Conservation (phyloP, 495 filamentous ascomycete genomes). For the Neurospora sp. region DNA sequence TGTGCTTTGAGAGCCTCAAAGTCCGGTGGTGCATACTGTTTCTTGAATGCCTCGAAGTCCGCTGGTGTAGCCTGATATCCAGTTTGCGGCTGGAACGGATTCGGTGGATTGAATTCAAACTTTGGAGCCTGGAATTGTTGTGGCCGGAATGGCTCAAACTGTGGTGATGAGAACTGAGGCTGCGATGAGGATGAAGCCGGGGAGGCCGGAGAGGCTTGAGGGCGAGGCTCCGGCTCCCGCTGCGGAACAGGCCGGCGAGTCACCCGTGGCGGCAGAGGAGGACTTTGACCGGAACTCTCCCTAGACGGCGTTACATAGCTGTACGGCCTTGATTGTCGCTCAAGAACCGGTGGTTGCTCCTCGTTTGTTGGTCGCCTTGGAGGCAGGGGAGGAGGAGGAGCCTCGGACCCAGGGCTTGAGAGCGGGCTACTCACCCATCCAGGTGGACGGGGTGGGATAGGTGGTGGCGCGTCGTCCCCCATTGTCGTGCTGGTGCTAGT, state of each 20-base stretch:
- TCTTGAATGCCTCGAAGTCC: not conserved
- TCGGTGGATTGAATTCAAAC: not conserved
- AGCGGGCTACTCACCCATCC: not conserved
- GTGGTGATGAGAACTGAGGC: not conserved
- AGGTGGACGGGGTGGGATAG: not conserved
- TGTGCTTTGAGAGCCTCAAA: not conserved
- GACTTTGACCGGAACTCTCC: not conserved
- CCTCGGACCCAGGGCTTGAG: not conserved
- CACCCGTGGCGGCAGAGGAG: not conserved
- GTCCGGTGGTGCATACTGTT: too few relatives aligned
- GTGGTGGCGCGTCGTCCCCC: not conserved
- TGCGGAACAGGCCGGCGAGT: not conserved
- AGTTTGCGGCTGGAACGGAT: not conserved
- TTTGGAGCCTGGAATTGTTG: not conserved
- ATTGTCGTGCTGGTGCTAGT: not conserved
- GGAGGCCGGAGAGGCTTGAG: not conserved
- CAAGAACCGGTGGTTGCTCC: not conserved
- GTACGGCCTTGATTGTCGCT: not conserved
- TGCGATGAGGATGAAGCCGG: not conserved
- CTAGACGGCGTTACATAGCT: not conserved
- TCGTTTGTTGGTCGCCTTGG: not conserved
- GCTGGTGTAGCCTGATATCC: not conserved
- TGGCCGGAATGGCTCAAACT: not conserved
- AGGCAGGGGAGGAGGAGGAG: not conserved
- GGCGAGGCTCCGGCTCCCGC: not conserved